These are phyloP conservation scores for Debaryomyces udenii DNA, from an alignment of 1,139 yeast species.

Conservation along the genomic window DNA sequence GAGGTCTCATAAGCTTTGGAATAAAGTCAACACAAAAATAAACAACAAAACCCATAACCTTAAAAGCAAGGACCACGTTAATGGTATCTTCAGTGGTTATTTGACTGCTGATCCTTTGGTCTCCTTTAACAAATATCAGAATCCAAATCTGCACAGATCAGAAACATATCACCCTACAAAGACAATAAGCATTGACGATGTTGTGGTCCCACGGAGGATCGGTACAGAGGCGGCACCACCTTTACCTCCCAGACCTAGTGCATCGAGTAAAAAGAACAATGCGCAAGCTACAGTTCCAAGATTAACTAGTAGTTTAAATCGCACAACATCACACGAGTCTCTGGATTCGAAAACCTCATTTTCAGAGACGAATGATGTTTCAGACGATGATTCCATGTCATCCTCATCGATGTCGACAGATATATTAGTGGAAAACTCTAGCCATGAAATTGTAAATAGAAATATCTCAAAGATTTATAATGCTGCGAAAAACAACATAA, in stretches of 20 bases:
- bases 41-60: conserved; percentile 28
- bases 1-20: conserved; percentile 31
- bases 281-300: neutral
- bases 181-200: conserved; percentile 24
- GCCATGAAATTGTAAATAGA: conserved; percentile 24
- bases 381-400: conserved; percentile 21
- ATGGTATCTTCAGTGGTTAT: conserved; percentile 38
- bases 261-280: conserved; percentile 13
- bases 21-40: conserved; percentile 27
- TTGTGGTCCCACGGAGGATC: conserved; percentile 18
- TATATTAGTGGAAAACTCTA: conserved; percentile 21
- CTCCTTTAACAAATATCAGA: conserved; percentile 33
- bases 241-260: conserved; percentile 36
- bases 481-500: conserved; percentile 38
- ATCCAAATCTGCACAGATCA: conserved; percentile 29
- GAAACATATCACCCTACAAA: conserved; percentile 37
- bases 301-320: neutral
- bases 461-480: conserved; percentile 37
- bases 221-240: conserved; percentile 23
- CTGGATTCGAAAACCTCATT: conserved; percentile 23
- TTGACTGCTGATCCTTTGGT: conserved; percentile 39
- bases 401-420: conserved; percentile 31
- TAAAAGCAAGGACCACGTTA: conserved; percentile 30
- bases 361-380: conserved; percentile 21
- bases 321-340: conserved; percentile 17